phyloP scores from a whole-genome alignment of 768 basidiomycete genomes.

The Kwoniella bestiolae region DNA sequence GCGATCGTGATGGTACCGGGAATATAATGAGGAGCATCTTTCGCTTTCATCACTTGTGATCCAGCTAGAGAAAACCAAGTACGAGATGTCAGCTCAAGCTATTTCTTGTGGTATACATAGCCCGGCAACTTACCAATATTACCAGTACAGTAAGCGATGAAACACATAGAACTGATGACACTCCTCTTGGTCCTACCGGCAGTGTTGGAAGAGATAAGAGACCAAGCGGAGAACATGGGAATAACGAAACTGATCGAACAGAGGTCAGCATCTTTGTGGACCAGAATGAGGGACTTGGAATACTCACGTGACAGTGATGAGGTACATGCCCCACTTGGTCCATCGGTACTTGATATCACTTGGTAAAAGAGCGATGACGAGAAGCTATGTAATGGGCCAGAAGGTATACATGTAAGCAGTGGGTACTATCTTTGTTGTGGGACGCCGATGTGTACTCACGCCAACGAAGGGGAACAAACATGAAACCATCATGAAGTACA shows the following conservation, averaged over 20 bases:
- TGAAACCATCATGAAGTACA: constrained; percentile 17
- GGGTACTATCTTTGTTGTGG: background rate
- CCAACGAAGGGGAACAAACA: constrained; percentile 8
- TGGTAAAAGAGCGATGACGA: constrained; percentile 25
- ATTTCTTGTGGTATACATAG: background rate
- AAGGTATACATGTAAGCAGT: constrained; percentile 4
- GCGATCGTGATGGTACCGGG: constrained; percentile 33
- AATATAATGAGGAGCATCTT: constrained; percentile 41
- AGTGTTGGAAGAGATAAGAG: constrained; percentile 35
- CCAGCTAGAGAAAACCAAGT: background rate
- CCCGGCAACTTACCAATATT: constrained; percentile 26
- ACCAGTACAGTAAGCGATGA: constrained; percentile 39
- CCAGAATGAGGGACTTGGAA: background rate
- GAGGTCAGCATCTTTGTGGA: no score
- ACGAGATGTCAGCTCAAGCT: background rate
- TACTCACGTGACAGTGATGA: constrained; percentile 33
- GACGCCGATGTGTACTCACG: background rate
- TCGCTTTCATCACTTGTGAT: constrained; percentile 30
- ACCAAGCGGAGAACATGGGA: constrained; percentile 31
- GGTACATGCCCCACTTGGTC: constrained; percentile 24
- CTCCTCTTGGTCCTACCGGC: constrained; percentile 45
- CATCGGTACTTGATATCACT: constrained; percentile 7
- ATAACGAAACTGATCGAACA: constrained; percentile 23
- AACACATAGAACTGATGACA: constrained; percentile 21
- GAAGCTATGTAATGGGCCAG: background rate